Evolutionary conservation across 2,329 filamentous ascomycete species (phyloP), one percentile per base, ranked within the genome.

Genomic region (Colletotrichum falcatum): DNA sequence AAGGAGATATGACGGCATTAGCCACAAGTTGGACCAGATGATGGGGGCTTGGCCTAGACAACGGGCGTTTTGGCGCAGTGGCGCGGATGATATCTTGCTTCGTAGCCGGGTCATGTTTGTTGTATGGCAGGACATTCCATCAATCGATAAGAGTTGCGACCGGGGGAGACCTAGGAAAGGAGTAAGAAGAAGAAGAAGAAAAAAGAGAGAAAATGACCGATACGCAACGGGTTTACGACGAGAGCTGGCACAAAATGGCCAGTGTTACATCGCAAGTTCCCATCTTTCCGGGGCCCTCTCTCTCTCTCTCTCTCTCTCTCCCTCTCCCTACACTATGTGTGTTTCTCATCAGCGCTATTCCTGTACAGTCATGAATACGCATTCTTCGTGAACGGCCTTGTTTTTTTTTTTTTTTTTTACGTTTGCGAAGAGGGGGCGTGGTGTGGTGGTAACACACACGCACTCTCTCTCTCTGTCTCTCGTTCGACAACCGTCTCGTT

Each of bases 401-500:
- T 49, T 49, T 26, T 63, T 63, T 26, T 28, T 26, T 39, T 14
- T 60, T 39, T 42, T 20, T n/a, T n/a, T n/a, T n/a, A n/a, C n/a
- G 7, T 44, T n/a, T 44, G 7, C 18, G 18, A n/a, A n/a, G 42
- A n/a, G 20, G 42, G 42, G 46, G 61, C 37, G 26, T 44, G 56
- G 60, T 61, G 61, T 61, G 61, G 63, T 51, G 63, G n/a, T n/a
- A n/a, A n/a, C n/a, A n/a, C n/a, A n/a, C n/a, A n/a, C n/a, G n/a
- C n/a, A n/a, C n/a, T n/a, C n/a, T n/a, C 26, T 44, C 48, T 51
- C 56, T 48, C 48, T 61, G n/a, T 26, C 44, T 70, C 28, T 70
- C 64, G 64, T 70, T 70, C 58, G 67, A 63, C 58, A 46, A 67
- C 68, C 64, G 64, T 67, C 64, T 67, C 68, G 68, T 70, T 63